These are phyloP conservation scores for Penicillium salamii DNA, from an alignment of 495 filamentous ascomycete genomes.

Conservation along the genomic window DNA sequence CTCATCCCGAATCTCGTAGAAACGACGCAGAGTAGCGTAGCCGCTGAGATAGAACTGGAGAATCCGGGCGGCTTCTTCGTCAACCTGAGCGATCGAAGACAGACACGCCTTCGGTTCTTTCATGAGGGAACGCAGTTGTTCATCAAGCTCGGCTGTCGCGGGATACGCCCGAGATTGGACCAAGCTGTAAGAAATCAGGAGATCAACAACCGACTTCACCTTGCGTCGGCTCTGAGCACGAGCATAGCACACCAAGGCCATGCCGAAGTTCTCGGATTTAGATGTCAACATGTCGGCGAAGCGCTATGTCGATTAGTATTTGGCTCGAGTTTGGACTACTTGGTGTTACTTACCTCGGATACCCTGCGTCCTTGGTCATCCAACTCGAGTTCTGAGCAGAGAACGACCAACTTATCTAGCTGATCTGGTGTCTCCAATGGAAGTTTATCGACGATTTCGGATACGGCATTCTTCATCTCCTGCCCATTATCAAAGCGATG, in stretches of 20 bases:
- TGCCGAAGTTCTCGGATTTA: constrained; percentile 69
- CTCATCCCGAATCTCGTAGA: constrained; percentile 82
- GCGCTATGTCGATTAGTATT: constrained; percentile 46
- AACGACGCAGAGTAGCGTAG: constrained; percentile 82
- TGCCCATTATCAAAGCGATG: constrained; percentile 66
- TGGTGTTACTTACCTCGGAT: constrained; percentile 61
- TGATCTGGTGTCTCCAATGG: constrained; percentile 60
- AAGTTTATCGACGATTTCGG: constrained; percentile 60
- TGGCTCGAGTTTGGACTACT: neutral
- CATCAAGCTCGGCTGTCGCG: constrained; percentile 62
- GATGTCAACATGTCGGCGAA: constrained; percentile 70
- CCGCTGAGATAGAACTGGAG: constrained; percentile 82
- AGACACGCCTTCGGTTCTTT: constrained; percentile 64
- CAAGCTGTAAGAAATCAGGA: constrained; percentile 83
- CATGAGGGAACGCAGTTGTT: constrained; percentile 61
- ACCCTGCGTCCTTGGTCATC: constrained; percentile 66
- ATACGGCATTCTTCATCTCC: constrained; percentile 63
- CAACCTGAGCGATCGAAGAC: constrained; percentile 58
- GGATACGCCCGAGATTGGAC: constrained; percentile 80
- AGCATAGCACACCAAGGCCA: constrained; percentile 81
- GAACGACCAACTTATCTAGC: constrained; percentile 70
- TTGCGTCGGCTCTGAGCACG: constrained; percentile 71
- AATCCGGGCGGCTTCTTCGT: constrained; percentile 74
- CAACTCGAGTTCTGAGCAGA: constrained; percentile 69
- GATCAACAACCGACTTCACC: constrained; percentile 74